Evolutionary conservation across 306 rosid species (phyloP).

Genomic region (Acacia melanoxylon): DNA sequence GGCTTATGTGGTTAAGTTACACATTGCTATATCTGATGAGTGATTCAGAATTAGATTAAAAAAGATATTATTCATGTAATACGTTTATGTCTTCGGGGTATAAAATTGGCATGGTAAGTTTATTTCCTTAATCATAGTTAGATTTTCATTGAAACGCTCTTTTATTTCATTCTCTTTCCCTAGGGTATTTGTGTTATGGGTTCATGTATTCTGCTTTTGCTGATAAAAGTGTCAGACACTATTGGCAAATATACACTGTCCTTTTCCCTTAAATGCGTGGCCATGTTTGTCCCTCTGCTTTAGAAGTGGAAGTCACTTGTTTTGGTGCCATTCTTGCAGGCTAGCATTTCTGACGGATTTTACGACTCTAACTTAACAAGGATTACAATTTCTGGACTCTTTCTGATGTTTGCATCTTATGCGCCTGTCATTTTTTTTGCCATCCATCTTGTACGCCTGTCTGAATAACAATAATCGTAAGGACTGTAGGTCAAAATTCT

Average conservation of each 20-base stretch:
- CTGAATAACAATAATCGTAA: background rate
- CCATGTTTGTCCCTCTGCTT: conserved; percentile 1
- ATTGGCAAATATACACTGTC: conserved; percentile 5
- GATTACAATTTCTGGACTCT: conserved; percentile 78
- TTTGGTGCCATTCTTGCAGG: conserved; percentile 52
- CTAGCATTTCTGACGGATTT: conserved; percentile 65
- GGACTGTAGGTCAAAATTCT: conserved; percentile 2
- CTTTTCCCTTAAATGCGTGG: conserved; percentile 18
- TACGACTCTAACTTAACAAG: conserved; percentile 72
- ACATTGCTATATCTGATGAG: background rate
- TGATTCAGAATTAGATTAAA: background rate
- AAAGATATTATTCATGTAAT: background rate
- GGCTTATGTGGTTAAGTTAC: background rate
- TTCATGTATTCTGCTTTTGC: background rate
- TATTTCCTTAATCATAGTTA: background rate
- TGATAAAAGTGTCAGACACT: conserved; percentile 16
- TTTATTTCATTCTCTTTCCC: background rate
- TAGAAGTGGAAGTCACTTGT: conserved; percentile 24
- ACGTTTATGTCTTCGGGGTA: background rate
- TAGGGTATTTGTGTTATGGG: background rate
- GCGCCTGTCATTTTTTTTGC: background rate
- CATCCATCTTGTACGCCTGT: background rate
- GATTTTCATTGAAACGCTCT: background rate
- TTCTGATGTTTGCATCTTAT: conserved; percentile 62
- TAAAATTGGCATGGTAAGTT: background rate